These are phyloP conservation scores for Termitomyces sp. DNA, from an alignment of 768 basidiomycete genomes.

Conservation along the genomic window DNA sequence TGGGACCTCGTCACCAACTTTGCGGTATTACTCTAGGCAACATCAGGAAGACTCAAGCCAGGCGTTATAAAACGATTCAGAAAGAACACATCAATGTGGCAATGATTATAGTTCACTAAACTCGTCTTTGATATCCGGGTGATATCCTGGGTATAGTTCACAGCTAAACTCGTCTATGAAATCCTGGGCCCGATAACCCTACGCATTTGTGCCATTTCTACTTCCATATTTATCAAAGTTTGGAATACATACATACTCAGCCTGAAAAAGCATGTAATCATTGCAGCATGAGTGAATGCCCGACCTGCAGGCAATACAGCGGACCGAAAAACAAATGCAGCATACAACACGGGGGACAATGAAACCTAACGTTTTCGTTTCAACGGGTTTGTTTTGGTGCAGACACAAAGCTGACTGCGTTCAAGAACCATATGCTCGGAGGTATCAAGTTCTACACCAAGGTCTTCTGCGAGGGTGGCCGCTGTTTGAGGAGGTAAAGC, in stretches of 20 bases:
- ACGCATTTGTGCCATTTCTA: not conserved
- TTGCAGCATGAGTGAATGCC: not conserved
- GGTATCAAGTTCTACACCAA: slow-evolving; percentile 78
- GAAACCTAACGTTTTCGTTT: slow-evolving; percentile 45
- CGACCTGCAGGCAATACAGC: not conserved
- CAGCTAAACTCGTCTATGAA: not conserved
- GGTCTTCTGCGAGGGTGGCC: slow-evolving; percentile 61
- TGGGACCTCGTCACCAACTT: too few species aligned
- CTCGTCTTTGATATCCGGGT: not conserved
- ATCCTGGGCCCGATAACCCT: not conserved
- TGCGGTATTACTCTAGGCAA: too few species aligned
- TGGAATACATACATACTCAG: not conserved
- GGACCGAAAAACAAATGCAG: not conserved
- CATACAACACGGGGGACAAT: not conserved
- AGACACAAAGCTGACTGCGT: slow-evolving; percentile 49
- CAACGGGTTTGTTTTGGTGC: slow-evolving; percentile 28
- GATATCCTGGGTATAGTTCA: not conserved
- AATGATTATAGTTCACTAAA: not conserved
- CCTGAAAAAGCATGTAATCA: not conserved
- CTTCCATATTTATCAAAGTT: not conserved
- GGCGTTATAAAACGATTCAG: too few species aligned
- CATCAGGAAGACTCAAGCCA: too few species aligned
- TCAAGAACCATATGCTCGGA: slow-evolving; percentile 67
- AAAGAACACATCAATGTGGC: not conserved
- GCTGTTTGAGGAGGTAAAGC: slow-evolving; percentile 63